Evolutionary conservation across 768 basidiomycete species (phyloP).

Genomic region (Dacryopinax primogenitus): DNA sequence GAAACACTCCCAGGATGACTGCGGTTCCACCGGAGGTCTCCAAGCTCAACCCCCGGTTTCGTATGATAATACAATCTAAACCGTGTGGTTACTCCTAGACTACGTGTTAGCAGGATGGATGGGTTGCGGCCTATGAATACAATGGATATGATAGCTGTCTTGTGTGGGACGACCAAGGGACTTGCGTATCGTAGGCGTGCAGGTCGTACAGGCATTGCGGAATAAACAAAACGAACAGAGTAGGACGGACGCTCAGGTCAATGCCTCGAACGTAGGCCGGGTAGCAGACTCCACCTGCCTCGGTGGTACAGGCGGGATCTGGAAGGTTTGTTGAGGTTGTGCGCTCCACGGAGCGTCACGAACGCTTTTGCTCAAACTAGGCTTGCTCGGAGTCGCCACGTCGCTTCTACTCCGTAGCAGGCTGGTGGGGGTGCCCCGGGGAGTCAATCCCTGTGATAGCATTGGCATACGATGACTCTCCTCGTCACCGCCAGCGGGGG

Average conservation of each 20-base stretch:
- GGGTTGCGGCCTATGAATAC: background rate
- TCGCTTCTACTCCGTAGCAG: background rate
- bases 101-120: background rate
- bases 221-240: background rate
- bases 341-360: slow-evolving; percentile 43
- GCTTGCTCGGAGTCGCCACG: background rate
- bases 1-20: too few relatives aligned
- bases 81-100: too few relatives aligned
- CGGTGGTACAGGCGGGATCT: slow-evolving; percentile 22
- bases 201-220: background rate
- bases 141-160: background rate
- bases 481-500: background rate
- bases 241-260: background rate
- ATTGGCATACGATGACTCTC: background rate
- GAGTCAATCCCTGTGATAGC: background rate
- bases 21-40: background rate
- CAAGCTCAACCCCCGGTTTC: background rate
- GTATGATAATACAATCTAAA: background rate
- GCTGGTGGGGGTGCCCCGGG: background rate
- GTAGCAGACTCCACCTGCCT: background rate
- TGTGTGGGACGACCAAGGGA: background rate
- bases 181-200: background rate
- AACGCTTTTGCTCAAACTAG: background rate
- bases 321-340: slow-evolving; percentile 39
- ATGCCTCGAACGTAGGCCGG: background rate